phyloP scores from a whole-genome alignment of 2,329 filamentous ascomycete species.

The Rutstroemia sp. region DNA sequence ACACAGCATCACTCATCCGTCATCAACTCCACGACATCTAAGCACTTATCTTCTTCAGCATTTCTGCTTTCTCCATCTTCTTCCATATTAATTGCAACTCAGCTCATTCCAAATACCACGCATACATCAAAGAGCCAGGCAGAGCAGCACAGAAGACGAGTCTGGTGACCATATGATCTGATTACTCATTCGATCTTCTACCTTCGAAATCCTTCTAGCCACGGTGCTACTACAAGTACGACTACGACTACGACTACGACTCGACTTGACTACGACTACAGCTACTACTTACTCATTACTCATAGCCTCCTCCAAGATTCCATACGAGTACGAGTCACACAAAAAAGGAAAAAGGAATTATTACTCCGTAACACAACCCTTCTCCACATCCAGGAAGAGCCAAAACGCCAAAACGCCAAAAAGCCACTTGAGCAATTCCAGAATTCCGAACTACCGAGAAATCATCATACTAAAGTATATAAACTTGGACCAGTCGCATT shows the following conservation, averaged over 20 bases:
- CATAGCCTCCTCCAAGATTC: neutral
- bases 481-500: neutral
- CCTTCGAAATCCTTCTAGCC: constrained; percentile 3
- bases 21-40: too few species aligned
- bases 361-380: too few species aligned
- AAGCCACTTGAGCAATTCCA: neutral
- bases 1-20: too few species aligned
- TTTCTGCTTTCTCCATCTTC: too few species aligned
- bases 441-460: neutral
- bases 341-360: neutral
- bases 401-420: too few species aligned
- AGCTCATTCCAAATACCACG: neutral
- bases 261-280: neutral
- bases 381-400: too few species aligned
- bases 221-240: neutral
- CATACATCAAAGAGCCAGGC: neutral
- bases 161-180: constrained; percentile 7
- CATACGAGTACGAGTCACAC: constrained; percentile 2
- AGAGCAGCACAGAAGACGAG: neutral
- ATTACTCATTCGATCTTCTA: neutral
- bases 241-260: neutral
- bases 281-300: neutral
- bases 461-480: too few species aligned
- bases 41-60: too few species aligned
- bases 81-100: too few species aligned